Base-by-base conservation (phyloP, 2,329 filamentous ascomycete genomes). In the Hypoxylon sp. region DNA sequence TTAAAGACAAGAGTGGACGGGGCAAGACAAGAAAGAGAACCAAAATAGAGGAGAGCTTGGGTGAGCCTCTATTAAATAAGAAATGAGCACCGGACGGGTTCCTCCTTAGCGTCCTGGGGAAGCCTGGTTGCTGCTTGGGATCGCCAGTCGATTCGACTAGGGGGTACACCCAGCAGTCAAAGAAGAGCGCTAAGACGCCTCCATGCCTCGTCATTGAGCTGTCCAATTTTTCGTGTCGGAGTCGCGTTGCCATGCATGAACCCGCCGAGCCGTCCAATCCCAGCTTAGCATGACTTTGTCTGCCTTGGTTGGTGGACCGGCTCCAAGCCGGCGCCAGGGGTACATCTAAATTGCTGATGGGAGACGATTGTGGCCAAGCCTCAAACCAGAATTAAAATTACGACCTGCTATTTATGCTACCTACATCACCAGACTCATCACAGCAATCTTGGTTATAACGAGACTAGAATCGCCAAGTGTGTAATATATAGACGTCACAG, bases 161-260 rank as follows among this genome's bases (percentile, higher is more conserved):
- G 62, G 40, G 58, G 66, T 30, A 54, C 55, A 58, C 59, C 57
- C 61, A 65, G 56, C 44, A 65, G 61, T 61, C 57, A 59, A 65
- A 51, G 50, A 65, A 53, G 57, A 60, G 68, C 57, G 61, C 64
- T 64, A 68, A 66, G 68, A 60, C 61, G 55, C 27, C 59, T 70
- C 68, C 58, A 68, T 68, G 48, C 55, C 68, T 68, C 65, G 65
- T 66, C 68, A 61, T 61, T 35, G 44, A 64, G 68, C 61, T 70
- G 68, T 70, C 61, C 58, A 68, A 63, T 64, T 70, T 71, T 72
- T 69, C 69, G 69, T 72, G 64, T 72, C 67, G 61, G 44, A 30
- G 37, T 61, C 69, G 62, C 66, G 69, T 66, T 65, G 66, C 61
- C 48, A 68, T 71, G 69, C 69, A 71, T 71, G 68, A 68, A 68